A percentile compares a stretch with the other conserved stretches of the same genome.
These are phyloP conservation scores for Thalassiosira ordinaria DNA, from an alignment of 352 stramenopile genomes.

Conservation along the genomic window DNA sequence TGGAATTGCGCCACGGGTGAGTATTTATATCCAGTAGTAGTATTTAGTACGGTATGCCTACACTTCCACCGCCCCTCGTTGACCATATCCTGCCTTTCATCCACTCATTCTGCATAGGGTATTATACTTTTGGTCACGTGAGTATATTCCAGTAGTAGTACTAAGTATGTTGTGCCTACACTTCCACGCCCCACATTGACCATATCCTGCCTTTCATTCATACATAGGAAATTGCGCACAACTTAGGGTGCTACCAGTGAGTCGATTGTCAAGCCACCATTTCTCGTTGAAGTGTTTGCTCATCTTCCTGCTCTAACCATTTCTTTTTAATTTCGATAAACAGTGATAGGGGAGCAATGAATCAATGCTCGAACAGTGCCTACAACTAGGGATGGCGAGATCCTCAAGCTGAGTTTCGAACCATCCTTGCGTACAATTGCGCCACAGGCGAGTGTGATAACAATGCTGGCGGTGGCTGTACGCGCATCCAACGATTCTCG, in stretches of 20 bases:
- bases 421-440: slow-evolving; percentile 51
- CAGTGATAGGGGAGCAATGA: not conserved
- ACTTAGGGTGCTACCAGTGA: no score
- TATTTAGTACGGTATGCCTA: no score
- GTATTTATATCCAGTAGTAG: no score
- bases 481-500: slow-evolving; percentile 42
- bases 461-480: slow-evolving; percentile 15
- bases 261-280: no score
- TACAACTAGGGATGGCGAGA: slow-evolving; percentile 28
- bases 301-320: slow-evolving; percentile 9
- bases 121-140: slow-evolving; percentile 56
- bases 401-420: slow-evolving; percentile 35
- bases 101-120: no score
- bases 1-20: not conserved
- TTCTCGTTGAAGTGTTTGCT: not conserved
- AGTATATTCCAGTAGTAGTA: no score
- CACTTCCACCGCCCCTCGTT: no score
- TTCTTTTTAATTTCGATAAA: no score
- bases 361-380: slow-evolving; percentile 7
- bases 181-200: no score
- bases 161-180: no score
- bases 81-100: no score
- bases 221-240: slow-evolving; percentile 46
- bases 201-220: no score
- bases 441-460: slow-evolving; percentile 18